Evolutionary conservation across 257 asterid species (phyloP), one percentile per base, ranked within the genome.

Genomic region (Asclepias syriaca): DNA sequence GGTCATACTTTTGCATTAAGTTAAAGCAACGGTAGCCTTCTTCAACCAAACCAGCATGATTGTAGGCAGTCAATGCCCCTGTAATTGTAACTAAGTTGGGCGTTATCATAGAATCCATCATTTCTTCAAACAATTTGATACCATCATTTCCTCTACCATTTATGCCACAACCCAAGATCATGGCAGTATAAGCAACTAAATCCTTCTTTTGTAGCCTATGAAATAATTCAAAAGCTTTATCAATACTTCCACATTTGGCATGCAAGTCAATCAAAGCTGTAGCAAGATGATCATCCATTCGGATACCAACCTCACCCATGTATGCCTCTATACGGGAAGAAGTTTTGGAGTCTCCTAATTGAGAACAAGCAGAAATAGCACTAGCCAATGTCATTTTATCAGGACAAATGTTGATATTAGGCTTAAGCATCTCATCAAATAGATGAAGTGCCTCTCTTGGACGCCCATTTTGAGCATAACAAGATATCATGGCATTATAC

Each of bases 321-420:
- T 81, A 85, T 4, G 86, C 79, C 70, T 87, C 96, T 2, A 94
- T 84, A 83, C 83, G 82, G 71, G 80, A 56, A 55, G 89, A 96
- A 1, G 45, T 58, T 50, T 84, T 77, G 32, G 85, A 60, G 81
- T 94, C 96, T 78, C 97, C 98, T 32, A 94, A 78, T 29, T 89
- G 95, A 64, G 99, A 84, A 79, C 96, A 89, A 70, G 97, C 95
- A 0, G 97, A 94, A 46, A 94, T 71, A 69, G 82, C 91, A 77
- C 96, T 87, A 19, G 86, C 82, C 60, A 94, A 78, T 1, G 98
- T 88, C 90, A 83, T 85, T 77, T 83, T 79, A 72, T 94, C 97
- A 1, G 98, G 96, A 65, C 71, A 88, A 15, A 82, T 55, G 2
- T 56, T 73, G 14, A 70, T 70, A 51, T 77, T 80, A 2, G 80